Percentiles rank a stretch among this genome's conserved stretches.
These are phyloP conservation scores for Hanseniaspora valbyensis DNA, from an alignment of 805 yeast species.

Conservation along the genomic window DNA sequence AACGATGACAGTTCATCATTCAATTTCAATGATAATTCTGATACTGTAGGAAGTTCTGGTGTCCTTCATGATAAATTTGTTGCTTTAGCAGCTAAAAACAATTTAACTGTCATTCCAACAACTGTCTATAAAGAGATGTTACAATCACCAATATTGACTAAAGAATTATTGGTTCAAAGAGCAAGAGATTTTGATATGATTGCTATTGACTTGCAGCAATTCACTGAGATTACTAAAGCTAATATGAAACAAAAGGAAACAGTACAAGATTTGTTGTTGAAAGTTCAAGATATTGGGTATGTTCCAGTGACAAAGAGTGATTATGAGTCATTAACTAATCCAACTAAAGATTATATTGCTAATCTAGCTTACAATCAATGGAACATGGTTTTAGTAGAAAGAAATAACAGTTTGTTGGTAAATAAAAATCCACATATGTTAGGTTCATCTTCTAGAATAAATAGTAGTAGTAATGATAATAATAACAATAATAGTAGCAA, in stretches of 20 bases:
- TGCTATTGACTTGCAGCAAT: conserved; percentile 17
- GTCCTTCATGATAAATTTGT: background rate
- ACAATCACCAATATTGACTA: conserved; percentile 15
- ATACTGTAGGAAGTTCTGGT: background rate
- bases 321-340: conserved; percentile 14
- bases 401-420: conserved; percentile 6
- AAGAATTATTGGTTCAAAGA: conserved; percentile 18
- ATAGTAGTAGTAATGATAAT: background rate
- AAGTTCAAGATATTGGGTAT: conserved; percentile 29
- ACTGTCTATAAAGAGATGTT: conserved; percentile 2
- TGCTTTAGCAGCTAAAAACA: background rate
- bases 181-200: conserved; percentile 20
- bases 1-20: background rate
- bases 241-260: conserved; percentile 15
- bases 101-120: background rate
- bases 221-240: conserved; percentile 16
- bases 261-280: conserved; percentile 21
- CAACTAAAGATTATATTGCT: conserved; percentile 10
- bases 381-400: conserved; percentile 14
- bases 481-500: background rate
- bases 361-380: conserved; percentile 15
- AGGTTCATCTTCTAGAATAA: background rate
- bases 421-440: background rate
- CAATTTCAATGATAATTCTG: background rate
- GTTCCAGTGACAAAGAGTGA: conserved; percentile 31